These are phyloP conservation scores for Mycosphaerella sp. DNA, from an alignment of 2,329 filamentous ascomycete species.

Conservation along the genomic window DNA sequence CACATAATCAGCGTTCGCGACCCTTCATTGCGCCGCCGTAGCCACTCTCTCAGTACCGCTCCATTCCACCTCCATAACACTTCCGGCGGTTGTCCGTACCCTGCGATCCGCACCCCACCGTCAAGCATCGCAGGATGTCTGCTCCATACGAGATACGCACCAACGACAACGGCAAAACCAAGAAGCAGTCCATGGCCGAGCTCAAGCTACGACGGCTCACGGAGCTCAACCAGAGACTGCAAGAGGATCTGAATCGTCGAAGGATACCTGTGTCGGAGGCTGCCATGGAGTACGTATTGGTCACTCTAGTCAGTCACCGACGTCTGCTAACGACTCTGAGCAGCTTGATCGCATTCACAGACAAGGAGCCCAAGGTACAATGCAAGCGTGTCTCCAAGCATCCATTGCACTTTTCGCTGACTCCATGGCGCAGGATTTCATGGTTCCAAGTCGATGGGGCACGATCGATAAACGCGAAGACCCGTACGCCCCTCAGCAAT, in stretches of 20 bases:
- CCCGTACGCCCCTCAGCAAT: slow-evolving; percentile 95
- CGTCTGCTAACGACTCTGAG: slow-evolving; percentile 2
- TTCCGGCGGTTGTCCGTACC: background rate
- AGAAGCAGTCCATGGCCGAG: slow-evolving; percentile 99
- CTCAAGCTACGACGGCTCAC: slow-evolving; percentile 93
- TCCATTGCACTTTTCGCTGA: slow-evolving; percentile 2
- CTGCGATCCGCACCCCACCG: slow-evolving; percentile 1
- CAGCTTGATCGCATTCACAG: slow-evolving; percentile 97
- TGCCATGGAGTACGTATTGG: slow-evolving; percentile 49
- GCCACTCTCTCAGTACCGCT: background rate
- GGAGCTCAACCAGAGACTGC: slow-evolving; percentile 91
- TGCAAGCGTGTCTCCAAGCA: background rate
- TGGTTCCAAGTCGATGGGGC: slow-evolving; percentile 97
- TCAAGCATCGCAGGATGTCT: slow-evolving; percentile 44
- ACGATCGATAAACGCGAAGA: slow-evolving; percentile 91
- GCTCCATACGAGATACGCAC: slow-evolving; percentile 60
- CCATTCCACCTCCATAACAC: background rate
- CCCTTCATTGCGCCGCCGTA: background rate
- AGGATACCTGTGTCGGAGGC: slow-evolving; percentile 94
- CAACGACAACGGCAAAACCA: slow-evolving; percentile 68
- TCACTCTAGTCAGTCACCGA: background rate
- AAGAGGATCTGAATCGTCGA: slow-evolving; percentile 92
- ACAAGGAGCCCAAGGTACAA: slow-evolving; percentile 66
- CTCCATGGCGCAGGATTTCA: slow-evolving; percentile 60
- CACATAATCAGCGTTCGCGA: slow-evolving; percentile 3